Evolutionary conservation across 495 filamentous ascomycete genomes (phyloP).

Genomic region (Penicillium riverlandense): DNA sequence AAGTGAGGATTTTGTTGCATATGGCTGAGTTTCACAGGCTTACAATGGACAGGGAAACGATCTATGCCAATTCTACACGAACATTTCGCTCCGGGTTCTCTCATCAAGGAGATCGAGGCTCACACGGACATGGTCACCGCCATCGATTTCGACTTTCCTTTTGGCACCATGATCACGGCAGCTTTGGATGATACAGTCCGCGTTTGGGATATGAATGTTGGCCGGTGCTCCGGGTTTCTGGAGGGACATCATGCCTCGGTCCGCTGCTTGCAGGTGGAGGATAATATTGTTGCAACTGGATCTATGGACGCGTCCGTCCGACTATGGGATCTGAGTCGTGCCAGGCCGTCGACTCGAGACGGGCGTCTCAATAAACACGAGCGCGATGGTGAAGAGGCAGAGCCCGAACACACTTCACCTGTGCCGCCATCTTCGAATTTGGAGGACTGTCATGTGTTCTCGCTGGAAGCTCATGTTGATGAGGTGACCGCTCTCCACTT

Average conservation of each 20-base stretch:
- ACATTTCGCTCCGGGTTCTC: slow-evolving; percentile 84
- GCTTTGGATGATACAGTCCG: slow-evolving; percentile 94
- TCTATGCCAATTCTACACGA: slow-evolving; percentile 95
- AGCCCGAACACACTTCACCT: slow-evolving; percentile 43
- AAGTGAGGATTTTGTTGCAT: slow-evolving; percentile 16
- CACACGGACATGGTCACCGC: slow-evolving; percentile 86
- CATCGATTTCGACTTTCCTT: slow-evolving; percentile 91
- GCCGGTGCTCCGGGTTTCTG: slow-evolving; percentile 80
- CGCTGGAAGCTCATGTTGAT: slow-evolving; percentile 82
- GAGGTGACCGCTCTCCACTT: slow-evolving; percentile 95
- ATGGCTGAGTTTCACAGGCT: background rate
- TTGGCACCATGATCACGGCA: slow-evolving; percentile 91
- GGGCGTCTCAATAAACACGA: slow-evolving; percentile 59
- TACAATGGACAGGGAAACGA: slow-evolving; percentile 46
- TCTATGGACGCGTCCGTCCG: slow-evolving; percentile 94
- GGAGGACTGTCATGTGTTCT: slow-evolving; percentile 80
- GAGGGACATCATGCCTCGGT: slow-evolving; percentile 96
- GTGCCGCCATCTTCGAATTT: slow-evolving; percentile 63
- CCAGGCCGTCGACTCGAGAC: slow-evolving; percentile 50
- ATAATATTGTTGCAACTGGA: slow-evolving; percentile 91
- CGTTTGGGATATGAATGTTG: slow-evolving; percentile 93
- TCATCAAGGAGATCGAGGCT: slow-evolving; percentile 79
- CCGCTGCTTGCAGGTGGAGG: slow-evolving; percentile 85
- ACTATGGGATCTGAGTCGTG: slow-evolving; percentile 82
- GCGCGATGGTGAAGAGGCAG: slow-evolving; percentile 54